Percentiles rank a stretch among this genome's conserved stretches.
phyloP scores from a whole-genome alignment of 495 filamentous ascomycete genomes.

The Lophiostoma macrostomum region DNA sequence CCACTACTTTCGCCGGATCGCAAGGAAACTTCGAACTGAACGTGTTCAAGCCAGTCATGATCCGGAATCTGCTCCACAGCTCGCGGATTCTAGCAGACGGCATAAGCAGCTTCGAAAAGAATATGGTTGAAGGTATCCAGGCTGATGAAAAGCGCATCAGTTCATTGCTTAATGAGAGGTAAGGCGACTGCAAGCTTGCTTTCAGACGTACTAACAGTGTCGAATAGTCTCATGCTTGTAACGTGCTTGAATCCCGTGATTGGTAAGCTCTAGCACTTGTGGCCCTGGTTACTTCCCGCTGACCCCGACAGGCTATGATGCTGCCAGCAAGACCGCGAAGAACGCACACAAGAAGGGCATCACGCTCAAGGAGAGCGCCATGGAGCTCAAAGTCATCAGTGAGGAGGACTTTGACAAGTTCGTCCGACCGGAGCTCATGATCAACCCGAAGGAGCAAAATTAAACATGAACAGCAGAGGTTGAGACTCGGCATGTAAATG shows the following conservation, averaged over 20 bases:
- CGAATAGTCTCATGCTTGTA: slow-evolving; percentile 89
- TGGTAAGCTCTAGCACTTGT: slow-evolving; percentile 44
- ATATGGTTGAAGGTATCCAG: slow-evolving; percentile 82
- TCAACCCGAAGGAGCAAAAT: slow-evolving; percentile 66
- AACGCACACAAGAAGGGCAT: slow-evolving; percentile 98
- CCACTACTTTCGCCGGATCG: slow-evolving; percentile 88
- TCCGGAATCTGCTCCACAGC: slow-evolving; percentile 91
- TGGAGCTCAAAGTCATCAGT: slow-evolving; percentile 88
- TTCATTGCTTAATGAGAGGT: slow-evolving; percentile 83
- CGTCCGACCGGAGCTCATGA: slow-evolving; percentile 95
- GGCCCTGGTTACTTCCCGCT: not conserved
- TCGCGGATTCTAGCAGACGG: slow-evolving; percentile 80
- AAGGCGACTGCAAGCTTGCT: slow-evolving; percentile 16
- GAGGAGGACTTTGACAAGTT: slow-evolving; percentile 87
- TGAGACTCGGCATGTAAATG: slow-evolving; percentile 1
- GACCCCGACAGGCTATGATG: slow-evolving; percentile 62
- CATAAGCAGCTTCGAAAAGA: slow-evolving; percentile 91
- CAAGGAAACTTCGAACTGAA: slow-evolving; percentile 99
- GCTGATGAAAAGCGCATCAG: slow-evolving; percentile 90
- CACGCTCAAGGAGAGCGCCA: slow-evolving; percentile 86
- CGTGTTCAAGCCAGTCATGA: slow-evolving; percentile 97
- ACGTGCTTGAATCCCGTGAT: slow-evolving; percentile 98
- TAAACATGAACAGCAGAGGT: slow-evolving; percentile 15
- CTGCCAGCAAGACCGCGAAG: slow-evolving; percentile 97
- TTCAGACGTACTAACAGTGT: not conserved